These are phyloP conservation scores for Suillus tomentosus DNA, from an alignment of 768 basidiomycete species.

Conservation along the genomic window DNA sequence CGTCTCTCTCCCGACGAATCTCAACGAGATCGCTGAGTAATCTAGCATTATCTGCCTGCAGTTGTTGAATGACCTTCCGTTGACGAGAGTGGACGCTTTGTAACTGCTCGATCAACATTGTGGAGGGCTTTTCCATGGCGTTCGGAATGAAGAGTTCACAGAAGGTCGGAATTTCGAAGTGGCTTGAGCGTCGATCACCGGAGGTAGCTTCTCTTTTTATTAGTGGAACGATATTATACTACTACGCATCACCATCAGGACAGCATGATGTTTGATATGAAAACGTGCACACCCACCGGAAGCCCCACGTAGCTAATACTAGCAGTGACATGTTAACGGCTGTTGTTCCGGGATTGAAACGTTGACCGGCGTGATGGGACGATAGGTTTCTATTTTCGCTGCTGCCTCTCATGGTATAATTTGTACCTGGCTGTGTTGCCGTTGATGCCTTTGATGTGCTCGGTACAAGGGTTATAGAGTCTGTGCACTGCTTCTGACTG, in stretches of 20 bases:
- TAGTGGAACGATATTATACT: neutral
- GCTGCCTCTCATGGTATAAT: neutral
- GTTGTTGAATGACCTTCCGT: slow-evolving; percentile 27
- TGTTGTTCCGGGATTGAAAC: neutral
- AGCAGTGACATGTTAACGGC: neutral
- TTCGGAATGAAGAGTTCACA: neutral
- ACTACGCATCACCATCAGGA: slow-evolving; percentile 6
- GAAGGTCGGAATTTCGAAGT: neutral
- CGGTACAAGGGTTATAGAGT: neutral
- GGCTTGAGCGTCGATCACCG: neutral
- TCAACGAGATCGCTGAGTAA: slow-evolving; percentile 27
- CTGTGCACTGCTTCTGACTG: neutral
- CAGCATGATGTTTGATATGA: neutral
- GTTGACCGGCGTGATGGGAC: slow-evolving; percentile 1
- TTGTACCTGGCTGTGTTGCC: slow-evolving; percentile 6
- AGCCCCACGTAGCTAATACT: neutral
- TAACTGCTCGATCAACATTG: slow-evolving; percentile 27
- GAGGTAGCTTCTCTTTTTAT: neutral
- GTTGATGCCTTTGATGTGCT: neutral
- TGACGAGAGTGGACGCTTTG: slow-evolving; percentile 27
- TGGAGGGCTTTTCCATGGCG: slow-evolving; percentile 17
- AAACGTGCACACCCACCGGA: neutral
- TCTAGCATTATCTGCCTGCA: slow-evolving; percentile 28
- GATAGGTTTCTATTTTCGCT: neutral
- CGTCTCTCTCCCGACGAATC: slow-evolving; percentile 30